These are phyloP conservation scores for Phytophthora lateralis DNA, from an alignment of 352 stramenopile genomes.

Conservation along the genomic window DNA sequence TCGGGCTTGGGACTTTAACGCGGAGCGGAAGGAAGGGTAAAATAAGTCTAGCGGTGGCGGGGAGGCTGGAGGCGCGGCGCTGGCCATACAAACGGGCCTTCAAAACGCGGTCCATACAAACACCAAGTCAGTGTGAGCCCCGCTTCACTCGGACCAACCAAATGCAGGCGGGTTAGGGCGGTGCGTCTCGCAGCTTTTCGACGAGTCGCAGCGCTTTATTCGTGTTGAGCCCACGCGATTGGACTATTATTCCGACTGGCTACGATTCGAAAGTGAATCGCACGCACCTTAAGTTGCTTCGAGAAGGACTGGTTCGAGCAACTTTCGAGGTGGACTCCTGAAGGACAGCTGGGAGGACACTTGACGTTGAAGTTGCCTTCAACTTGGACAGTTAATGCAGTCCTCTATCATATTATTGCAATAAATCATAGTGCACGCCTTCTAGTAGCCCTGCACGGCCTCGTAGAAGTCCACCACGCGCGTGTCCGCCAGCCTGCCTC, in stretches of 20 bases:
- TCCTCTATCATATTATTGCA: background rate
- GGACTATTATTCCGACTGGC: conserved; percentile 4
- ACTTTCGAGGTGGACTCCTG: background rate
- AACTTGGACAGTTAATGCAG: background rate
- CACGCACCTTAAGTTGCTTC: background rate
- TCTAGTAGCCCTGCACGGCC: conserved; percentile 14
- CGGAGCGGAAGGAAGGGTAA: conserved; percentile 88
- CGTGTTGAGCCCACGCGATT: background rate
- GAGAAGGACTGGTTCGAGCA: background rate
- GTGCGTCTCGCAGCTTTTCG: conserved; percentile 6
- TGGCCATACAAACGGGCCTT: conserved; percentile 69
- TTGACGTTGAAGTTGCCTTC: background rate
- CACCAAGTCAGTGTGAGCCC: conserved; percentile 45
- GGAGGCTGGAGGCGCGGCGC: conserved; percentile 31
- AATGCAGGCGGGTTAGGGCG: conserved; percentile 39
- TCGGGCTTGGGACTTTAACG: conserved; percentile 86
- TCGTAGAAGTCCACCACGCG: conserved; percentile 63
- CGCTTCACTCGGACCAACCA: conserved; percentile 77
- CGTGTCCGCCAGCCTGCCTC: conserved; percentile 46
- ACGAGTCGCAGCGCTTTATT: conserved; percentile 9
- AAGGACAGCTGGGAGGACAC: background rate
- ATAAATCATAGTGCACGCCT: background rate
- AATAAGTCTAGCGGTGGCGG: conserved; percentile 63
- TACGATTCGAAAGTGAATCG: conserved; percentile 24
- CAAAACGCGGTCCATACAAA: conserved; percentile 60